Percentiles rank a stretch among this genome's conserved stretches.
phyloP scores from a whole-genome alignment of 2,329 filamentous ascomycete species.

The Fulvia fulva region DNA sequence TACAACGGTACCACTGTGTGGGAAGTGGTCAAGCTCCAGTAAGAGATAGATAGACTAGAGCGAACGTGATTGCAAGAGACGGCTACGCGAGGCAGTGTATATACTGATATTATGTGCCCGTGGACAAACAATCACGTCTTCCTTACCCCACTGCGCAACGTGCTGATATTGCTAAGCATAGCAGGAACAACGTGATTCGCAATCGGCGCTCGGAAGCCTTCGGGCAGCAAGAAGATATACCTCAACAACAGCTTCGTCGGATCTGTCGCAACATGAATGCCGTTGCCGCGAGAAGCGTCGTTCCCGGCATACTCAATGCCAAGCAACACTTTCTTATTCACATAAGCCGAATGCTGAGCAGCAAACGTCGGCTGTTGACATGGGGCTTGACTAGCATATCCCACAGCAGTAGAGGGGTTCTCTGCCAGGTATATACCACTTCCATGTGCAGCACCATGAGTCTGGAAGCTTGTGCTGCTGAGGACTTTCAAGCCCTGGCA shows the following conservation, averaged over 20 bases:
- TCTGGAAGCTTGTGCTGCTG: constrained; percentile 1
- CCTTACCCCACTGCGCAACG: not conserved
- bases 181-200: constrained; percentile 5
- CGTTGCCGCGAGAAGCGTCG: not conserved
- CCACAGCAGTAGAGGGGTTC: not conserved
- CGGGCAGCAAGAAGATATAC: constrained; percentile 5
- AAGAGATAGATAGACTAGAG: not conserved
- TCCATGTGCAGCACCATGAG: constrained; percentile 4
- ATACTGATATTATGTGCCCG: not conserved
- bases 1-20: not conserved
- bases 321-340: constrained; percentile 6
- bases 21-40: not conserved
- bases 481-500: constrained; percentile 9
- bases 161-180: constrained; percentile 2
- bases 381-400: not conserved
- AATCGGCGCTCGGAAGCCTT: constrained; percentile 2
- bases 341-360: not conserved
- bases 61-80: not conserved
- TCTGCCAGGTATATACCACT: constrained; percentile 8
- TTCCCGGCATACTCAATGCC: constrained; percentile 8
- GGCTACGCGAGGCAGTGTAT: not conserved
- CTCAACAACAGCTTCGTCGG: constrained; percentile 5
- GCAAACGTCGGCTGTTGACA: not conserved
- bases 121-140: not conserved
- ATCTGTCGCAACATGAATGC: constrained; percentile 7